Base-by-base conservation (phyloP, 106 monocot species). In the Allium fistulosum region DNA sequence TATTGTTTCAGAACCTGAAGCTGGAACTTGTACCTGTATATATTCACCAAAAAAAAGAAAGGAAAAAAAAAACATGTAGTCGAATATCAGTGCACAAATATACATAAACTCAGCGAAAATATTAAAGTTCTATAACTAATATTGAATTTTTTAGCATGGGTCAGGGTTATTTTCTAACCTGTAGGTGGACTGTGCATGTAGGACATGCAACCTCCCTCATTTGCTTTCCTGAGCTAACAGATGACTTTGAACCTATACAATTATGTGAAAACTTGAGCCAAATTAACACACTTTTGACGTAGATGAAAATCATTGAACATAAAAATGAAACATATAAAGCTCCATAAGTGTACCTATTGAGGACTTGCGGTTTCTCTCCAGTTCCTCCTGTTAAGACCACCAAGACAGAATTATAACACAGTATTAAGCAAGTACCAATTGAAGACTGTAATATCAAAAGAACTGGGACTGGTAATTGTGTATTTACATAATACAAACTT, bases 181-280 rank as follows among this genome's bases (percentile, higher is more conserved):
- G 91, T n/a, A 96, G 76, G 69, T 91, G 91, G 26, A 92, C 92
- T 2, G 97, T 99, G 81, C 97, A 99, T 16, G 67, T 81, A 17
- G 92, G 96, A 59, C 96, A 97, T 7, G 88, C 96, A 72, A 97
- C 92, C 69, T 97, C 92, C 69, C 86, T 71, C 89, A 89, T 92
- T 62, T 76, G 66, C 76, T 48, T 82, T 53, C 86, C 84, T 56
- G 91, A 88, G 37, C 67, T 71, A 65, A 69, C 76, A 47, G 78
- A 77, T 7, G 86, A 67, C 61, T 65, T 85, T 11, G 87, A 81
- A 68, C 71, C 94, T 94, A 69, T 27, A 51, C 51, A 18, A 17
- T 22, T 3, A 66, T 11, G 37, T 5, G 37, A 37, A 37, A 37
- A 37, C 37, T 37, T 37, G 37, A 37, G 37, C 37, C 37, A 37